Conservation (phyloP, 352 stramenopile genomes). For the Globisporangium polare region DNA sequence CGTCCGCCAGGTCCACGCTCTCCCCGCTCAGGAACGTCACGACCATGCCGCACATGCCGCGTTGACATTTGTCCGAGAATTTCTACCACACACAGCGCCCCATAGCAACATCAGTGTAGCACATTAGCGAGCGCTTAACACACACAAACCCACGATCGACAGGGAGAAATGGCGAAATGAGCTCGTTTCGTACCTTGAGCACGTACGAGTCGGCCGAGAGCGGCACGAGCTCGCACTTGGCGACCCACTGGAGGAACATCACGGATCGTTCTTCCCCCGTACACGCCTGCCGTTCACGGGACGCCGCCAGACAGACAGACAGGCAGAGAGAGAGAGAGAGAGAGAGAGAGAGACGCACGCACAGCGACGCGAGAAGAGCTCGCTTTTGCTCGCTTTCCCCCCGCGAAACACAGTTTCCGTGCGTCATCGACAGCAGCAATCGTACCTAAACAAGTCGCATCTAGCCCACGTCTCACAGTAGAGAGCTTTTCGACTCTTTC, state of each 20-base stretch:
- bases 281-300: background rate
- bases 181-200: slow-evolving; percentile 45
- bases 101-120: background rate
- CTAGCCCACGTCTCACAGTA: background rate
- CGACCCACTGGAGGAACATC: slow-evolving; percentile 88
- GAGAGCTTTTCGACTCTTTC: too few relatives aligned
- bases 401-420: background rate
- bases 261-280: background rate
- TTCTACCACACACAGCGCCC: slow-evolving; percentile 31
- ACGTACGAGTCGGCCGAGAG: slow-evolving; percentile 65
- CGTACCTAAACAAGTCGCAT: background rate
- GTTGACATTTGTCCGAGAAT: slow-evolving; percentile 87
- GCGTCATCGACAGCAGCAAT: background rate
- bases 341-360: background rate
- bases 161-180: background rate
- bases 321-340: background rate
- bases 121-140: background rate
- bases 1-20: slow-evolving; percentile 36
- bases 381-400: background rate
- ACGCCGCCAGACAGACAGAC: background rate
- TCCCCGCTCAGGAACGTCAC: slow-evolving; percentile 63
- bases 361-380: background rate
- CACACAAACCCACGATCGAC: background rate
- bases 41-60: slow-evolving; percentile 80
- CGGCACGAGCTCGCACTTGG: slow-evolving; percentile 84